Evolutionary conservation across 2,329 filamentous ascomycete species (phyloP), one percentile per base, ranked within the genome.

Genomic region (Colletotrichum sp.): DNA sequence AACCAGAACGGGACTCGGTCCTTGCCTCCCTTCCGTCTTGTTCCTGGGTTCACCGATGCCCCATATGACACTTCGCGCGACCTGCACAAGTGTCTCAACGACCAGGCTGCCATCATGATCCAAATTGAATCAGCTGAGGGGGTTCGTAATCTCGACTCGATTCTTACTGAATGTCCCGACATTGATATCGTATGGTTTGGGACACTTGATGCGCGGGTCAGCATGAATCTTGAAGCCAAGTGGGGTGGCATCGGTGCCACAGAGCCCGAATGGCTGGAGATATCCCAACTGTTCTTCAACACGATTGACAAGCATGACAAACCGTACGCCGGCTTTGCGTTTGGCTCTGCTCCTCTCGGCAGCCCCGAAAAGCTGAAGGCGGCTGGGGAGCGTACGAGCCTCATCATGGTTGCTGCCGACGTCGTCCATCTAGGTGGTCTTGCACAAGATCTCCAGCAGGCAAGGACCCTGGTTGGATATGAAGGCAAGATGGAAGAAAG

Each of bases 121-220:
- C 87, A 89, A 78, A 86, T 89, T 43, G 87, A 89, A 79, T 81
- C 83, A 2, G 77, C 85, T 5, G 80, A 83, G 65, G 87, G 83
- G 56, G 81, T 88, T 73, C 79, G 85, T 64, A 88, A 89, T 78
- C 85, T 89, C 18, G 87, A 89, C 76, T 85, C 82, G 36, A 88
- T 89, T 70, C 83, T 89, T 26, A 87, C 86, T 12, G 85, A 83
- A 71, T 82, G 83, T 30, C 84, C 85, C 2, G 84, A 88, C 34
- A 87, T 89, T 43, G 87, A 89, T 77, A 79, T 84, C 21, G 86
- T 88, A 16, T 89, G 87, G 87, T 83, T 89, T 2, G 87, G 88
- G 61, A 79, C 79, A 8, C 82, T 89, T n/a, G 88, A 89, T 80
- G 80, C 79, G 26, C 81, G 87, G 34, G 77, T 88, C 69, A 84